Conservation (phyloP, 163 green algal genomes). For the Scenedesmus sp. region DNA sequence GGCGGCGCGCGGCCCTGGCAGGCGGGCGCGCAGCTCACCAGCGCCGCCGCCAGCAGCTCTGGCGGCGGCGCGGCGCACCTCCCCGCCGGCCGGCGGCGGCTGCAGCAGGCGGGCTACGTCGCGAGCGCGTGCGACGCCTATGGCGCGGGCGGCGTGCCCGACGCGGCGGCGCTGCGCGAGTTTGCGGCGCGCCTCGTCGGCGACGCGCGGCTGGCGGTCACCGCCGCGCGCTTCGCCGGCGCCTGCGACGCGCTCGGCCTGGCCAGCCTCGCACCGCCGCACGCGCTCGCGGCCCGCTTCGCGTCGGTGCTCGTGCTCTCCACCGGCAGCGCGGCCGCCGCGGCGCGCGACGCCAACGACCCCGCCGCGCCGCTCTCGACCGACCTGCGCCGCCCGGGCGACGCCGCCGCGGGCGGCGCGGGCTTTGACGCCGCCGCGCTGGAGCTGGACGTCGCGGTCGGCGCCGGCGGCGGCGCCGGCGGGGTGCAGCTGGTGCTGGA, state of each 20-base stretch:
- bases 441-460: slow-evolving; percentile 28
- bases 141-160: not conserved
- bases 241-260: slow-evolving; percentile 19
- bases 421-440: slow-evolving; percentile 33
- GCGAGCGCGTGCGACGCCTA: not conserved
- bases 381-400: slow-evolving; percentile 13
- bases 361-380: not conserved
- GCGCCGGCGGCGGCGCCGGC: not conserved
- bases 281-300: slow-evolving; percentile 13
- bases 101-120: slow-evolving; percentile 30
- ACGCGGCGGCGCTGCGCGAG: not conserved
- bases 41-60: not conserved
- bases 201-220: slow-evolving; percentile 12
- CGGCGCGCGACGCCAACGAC: not conserved
- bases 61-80: too few species aligned
- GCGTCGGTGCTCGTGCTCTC: slow-evolving; percentile 37
- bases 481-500: slow-evolving; percentile 16
- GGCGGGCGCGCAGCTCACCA: not conserved
- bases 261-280: slow-evolving; percentile 1
- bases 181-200: slow-evolving; percentile 29
- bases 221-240: slow-evolving; percentile 28
- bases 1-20: too few species aligned
- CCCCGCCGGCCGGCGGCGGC: too few species aligned
- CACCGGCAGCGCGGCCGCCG: slow-evolving; percentile 24
- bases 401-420: not conserved